Evolutionary conservation across 2,329 filamentous ascomycete genomes (phyloP).

Genomic region (Alternaria brassicae): DNA sequence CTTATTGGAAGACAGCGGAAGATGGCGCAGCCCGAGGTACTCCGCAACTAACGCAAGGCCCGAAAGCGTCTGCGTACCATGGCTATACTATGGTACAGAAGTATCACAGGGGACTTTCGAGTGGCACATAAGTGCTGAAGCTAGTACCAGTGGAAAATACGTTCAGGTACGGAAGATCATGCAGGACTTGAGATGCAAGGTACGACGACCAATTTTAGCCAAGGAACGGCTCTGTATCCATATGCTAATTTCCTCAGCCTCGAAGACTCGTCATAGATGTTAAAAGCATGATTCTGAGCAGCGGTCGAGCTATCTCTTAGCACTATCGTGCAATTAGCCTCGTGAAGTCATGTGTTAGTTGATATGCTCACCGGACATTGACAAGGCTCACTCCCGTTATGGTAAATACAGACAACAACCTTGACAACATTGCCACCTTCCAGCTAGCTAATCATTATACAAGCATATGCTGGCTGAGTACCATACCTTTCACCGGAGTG

Average conservation of each 20-base stretch:
- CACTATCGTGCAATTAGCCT: not conserved
- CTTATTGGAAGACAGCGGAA: constrained; percentile 6
- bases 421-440: not conserved
- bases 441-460: not conserved
- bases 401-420: not conserved
- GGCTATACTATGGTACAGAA: not conserved
- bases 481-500: not conserved
- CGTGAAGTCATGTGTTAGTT: not conserved
- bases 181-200: not conserved
- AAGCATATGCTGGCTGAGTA: not conserved
- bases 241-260: not conserved
- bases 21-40: constrained; percentile 10
- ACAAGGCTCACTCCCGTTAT: not conserved
- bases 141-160: not conserved
- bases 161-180: not conserved
- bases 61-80: not conserved
- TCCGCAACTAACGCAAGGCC: constrained; percentile 3
- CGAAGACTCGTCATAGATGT: not conserved
- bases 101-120: not conserved
- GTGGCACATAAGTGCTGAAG: not conserved
- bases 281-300: not conserved
- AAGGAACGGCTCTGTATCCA: not conserved
- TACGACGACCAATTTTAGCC: not conserved
- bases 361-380: not conserved
- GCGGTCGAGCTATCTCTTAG: not conserved